Percentiles rank a stretch among this genome's conserved stretches.
Evolutionary conservation across 139 green algal genomes (phyloP).

Genomic region (Dunaliella primolecta): DNA sequence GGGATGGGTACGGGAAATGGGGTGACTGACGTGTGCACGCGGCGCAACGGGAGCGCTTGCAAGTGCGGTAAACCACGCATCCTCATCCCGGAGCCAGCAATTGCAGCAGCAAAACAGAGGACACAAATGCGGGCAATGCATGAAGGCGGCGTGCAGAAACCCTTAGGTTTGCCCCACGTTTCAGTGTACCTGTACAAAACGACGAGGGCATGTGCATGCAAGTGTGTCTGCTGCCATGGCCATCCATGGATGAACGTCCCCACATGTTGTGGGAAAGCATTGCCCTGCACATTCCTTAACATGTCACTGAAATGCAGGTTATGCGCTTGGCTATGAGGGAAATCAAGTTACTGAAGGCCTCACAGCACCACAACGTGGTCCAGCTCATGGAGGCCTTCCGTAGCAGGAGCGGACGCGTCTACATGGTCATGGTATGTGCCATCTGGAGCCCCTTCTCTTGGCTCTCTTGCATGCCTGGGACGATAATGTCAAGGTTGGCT

Average conservation of each 20-base stretch:
- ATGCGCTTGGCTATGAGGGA: conserved; percentile 34
- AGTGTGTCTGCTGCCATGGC: no score
- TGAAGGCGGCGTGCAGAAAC: no score
- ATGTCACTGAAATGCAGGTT: conserved; percentile 18
- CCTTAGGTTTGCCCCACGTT: no score
- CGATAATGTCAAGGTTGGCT: not conserved
- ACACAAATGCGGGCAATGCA: no score
- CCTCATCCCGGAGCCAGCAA: not conserved
- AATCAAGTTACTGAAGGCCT: conserved; percentile 25
- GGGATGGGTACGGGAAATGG: no score
- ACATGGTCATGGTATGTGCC: conserved; percentile 27
- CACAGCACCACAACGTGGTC: conserved; percentile 35
- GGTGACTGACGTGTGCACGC: no score
- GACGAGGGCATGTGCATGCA: no score
- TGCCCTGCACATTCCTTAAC: not conserved
- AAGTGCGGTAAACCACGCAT: not conserved
- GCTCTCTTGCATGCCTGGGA: not conserved
- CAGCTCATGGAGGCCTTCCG: conserved; percentile 37
- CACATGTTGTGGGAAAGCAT: no score
- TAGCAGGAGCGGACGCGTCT: conserved; percentile 36
- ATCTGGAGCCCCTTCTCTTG: no score
- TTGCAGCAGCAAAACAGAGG: no score
- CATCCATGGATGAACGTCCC: no score
- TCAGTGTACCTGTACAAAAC: no score
- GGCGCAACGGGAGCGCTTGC: not conserved